Evolutionary conservation across 331 rosid species (phyloP).

Genomic region (Dryas integrifolia): DNA sequence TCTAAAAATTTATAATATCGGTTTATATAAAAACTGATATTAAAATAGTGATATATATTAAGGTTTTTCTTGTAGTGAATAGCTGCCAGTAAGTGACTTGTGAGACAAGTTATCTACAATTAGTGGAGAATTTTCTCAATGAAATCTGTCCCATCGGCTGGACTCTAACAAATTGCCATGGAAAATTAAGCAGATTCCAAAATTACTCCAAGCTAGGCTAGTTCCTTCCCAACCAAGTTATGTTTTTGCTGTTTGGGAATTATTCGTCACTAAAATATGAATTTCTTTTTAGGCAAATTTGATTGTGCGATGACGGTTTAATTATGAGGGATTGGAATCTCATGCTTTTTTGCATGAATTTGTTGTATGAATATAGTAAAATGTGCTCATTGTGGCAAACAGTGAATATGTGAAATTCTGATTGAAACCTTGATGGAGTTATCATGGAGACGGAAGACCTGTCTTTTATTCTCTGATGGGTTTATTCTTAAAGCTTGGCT

Average conservation of each 20-base stretch:
- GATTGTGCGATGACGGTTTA: conserved; percentile 50
- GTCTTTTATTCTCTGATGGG: conserved; percentile 37
- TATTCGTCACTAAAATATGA: conserved; percentile 43
- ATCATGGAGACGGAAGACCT: conserved; percentile 39
- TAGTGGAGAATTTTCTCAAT: conserved; percentile 54
- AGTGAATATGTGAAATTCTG: conserved; percentile 53
- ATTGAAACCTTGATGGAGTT: conserved; percentile 50
- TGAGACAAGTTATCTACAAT: conserved; percentile 45
- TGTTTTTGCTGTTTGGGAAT: conserved; percentile 57
- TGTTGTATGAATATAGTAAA: conserved; percentile 50
- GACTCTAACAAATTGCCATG: conserved; percentile 43
- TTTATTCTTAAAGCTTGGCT: conserved; percentile 25
- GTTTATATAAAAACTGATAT: too few species aligned
- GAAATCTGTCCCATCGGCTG: conserved; percentile 41
- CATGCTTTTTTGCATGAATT: conserved; percentile 48
- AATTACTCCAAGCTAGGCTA: conserved; percentile 34
- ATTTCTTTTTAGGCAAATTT: conserved; percentile 46
- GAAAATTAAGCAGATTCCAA: conserved; percentile 57
- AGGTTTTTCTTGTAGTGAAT: too few species aligned
- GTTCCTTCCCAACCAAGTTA: conserved; percentile 56
- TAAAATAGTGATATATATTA: too few species aligned
- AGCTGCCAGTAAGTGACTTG: conserved; percentile 45
- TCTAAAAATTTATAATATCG: too few species aligned
- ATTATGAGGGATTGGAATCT: conserved; percentile 49
- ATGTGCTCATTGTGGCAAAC: conserved; percentile 59